Percentiles rank a stretch among this genome's conserved stretches.
These are phyloP conservation scores for Calonectria hawksworthii DNA, from an alignment of 2,329 filamentous ascomycete genomes.

Conservation along the genomic window DNA sequence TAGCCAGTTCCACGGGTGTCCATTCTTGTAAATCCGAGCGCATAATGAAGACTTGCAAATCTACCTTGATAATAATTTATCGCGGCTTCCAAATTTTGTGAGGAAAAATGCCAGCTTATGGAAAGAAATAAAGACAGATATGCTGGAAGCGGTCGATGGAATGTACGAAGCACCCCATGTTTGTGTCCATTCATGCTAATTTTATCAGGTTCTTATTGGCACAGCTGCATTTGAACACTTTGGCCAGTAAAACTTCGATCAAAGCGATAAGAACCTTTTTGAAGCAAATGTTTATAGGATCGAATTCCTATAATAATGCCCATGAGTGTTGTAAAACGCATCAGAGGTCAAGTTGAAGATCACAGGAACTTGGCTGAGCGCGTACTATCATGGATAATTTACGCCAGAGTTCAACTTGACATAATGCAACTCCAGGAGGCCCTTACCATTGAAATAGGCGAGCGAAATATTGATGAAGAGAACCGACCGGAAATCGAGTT, in stretches of 20 bases:
- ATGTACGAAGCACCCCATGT: neutral
- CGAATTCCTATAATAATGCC: neutral
- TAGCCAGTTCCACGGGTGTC: slow-evolving; percentile 40
- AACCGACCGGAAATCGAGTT: neutral
- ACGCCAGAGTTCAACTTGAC: neutral
- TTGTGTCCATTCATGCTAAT: neutral
- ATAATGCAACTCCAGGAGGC: neutral
- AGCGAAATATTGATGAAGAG: neutral
- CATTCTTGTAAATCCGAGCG: neutral
- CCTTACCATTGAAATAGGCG: neutral
- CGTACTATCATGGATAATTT: neutral
- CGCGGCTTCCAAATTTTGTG: neutral
- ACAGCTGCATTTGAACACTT: neutral
- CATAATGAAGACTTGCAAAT: slow-evolving; percentile 17
- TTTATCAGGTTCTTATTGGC: neutral
- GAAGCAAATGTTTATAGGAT: neutral
- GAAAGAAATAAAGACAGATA: neutral
- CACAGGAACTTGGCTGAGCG: neutral
- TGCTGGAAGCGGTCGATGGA: neutral
- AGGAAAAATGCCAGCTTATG: neutral
- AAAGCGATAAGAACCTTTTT: slow-evolving; percentile 41
- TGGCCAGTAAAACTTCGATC: slow-evolving; percentile 36
- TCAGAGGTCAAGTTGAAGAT: neutral
- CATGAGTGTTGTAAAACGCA: slow-evolving; percentile 1
- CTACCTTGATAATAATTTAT: slow-evolving; percentile 22